Base-by-base conservation (phyloP, 202 grass and related monocot genomes). In the Zizania palustris region DNA sequence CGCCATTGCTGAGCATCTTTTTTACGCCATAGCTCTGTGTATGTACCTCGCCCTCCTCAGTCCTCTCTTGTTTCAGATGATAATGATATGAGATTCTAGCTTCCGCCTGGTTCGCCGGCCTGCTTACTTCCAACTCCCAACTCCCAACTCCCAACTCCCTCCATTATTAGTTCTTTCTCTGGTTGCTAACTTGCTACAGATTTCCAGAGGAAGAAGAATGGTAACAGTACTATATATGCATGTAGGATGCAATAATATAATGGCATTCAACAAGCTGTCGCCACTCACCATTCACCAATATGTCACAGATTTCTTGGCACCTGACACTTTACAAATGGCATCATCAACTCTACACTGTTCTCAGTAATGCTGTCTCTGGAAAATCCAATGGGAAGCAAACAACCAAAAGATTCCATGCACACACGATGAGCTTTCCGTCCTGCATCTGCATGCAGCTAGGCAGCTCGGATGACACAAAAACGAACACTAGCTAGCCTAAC, bases 341-440 rank as follows among this genome's bases (percentile, higher is more conserved):
- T 85, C 81, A 76, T 76, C 35, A 65, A 45, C 71, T 34, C 59
- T 65, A 20, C 59, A 62, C 37, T 50, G 50, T 76, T 71, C 48
- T 60, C 60, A 13, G 64, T 55, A 59, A 75, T 79, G 57, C 21
- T 51, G 51, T 71, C 64, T 61, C 33, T 11, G n/a, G 65, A 72
- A 88, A 55, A 54, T 77, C 81, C 86, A 88, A 88, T 53, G 13
- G 73, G 51, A 85, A 85, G 72, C 66, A 85, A 88, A 85, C 86
- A 85, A 80, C 43, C 9, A 54, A 88, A 88, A 88, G 77, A 88
- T 88, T 88, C 82, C 82, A 88, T 84, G 86, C 71, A 77, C 51
- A 60, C 72, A 39, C 72, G 43, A 50, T 60, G 81, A 38, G 33
- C 21, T 7, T 16, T 13, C 53, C 13, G 13, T 7, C 55, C 13